A percentile compares a stretch with the other conserved stretches of the same genome.
These are phyloP conservation scores for Penicillium daleae DNA, from an alignment of 495 filamentous ascomycete species.

Conservation along the genomic window DNA sequence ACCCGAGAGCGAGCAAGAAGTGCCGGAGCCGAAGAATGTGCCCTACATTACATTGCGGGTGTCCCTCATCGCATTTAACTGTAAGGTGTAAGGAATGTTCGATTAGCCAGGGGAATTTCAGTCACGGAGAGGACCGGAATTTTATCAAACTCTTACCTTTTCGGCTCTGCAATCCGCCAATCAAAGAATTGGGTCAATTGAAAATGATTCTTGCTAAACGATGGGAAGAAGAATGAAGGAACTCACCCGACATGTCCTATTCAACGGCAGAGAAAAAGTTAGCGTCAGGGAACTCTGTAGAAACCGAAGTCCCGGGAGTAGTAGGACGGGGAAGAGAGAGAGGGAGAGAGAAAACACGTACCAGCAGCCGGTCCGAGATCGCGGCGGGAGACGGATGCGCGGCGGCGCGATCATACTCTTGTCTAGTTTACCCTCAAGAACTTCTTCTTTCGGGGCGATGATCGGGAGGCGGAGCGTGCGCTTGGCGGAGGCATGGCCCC, in stretches of 20 bases:
- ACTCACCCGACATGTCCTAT: conserved; percentile 58
- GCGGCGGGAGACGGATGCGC: conserved; percentile 54
- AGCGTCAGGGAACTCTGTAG: conserved; percentile 8
- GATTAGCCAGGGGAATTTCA: conserved; percentile 19
- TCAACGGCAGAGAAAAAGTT: conserved; percentile 9
- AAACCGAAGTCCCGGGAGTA: too few species aligned
- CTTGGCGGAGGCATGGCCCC: conserved; percentile 40
- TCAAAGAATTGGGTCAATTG: conserved; percentile 13
- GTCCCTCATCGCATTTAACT: conserved; percentile 59
- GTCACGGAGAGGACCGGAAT: conserved; percentile 1
- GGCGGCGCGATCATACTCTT: conserved; percentile 41
- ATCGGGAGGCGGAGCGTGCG: conserved; percentile 45
- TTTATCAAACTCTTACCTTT: conserved; percentile 46
- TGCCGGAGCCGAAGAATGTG: conserved; percentile 19
- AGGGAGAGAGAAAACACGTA: conserved; percentile 36
- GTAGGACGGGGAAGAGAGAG: too few species aligned
- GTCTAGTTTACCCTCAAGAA: conserved; percentile 28
- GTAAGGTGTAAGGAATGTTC: conserved; percentile 25
- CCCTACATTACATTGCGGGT: conserved; percentile 56
- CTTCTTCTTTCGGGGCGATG: conserved; percentile 54
- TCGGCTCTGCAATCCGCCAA: conserved; percentile 43
- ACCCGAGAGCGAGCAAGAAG: not conserved
- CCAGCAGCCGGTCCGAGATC: conserved; percentile 59
- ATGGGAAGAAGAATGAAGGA: conserved; percentile 12
- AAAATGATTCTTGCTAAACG: not conserved